Evolutionary conservation across 2,329 filamentous ascomycete genomes (phyloP).

Genomic region (Diaporthe sp.): DNA sequence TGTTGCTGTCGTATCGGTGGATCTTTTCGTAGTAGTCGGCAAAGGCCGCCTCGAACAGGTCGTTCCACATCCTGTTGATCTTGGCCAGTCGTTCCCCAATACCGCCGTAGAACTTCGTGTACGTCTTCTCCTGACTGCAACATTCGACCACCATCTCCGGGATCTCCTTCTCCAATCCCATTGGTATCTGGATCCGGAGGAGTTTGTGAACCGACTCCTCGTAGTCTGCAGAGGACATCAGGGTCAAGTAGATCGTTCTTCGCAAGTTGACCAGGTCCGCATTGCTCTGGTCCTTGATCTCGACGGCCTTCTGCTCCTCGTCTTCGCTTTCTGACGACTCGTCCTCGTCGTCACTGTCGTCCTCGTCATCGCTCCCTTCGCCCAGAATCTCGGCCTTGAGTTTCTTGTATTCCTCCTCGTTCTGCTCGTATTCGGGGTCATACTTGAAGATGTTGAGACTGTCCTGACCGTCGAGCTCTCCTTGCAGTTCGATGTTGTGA

Average conservation of each 20-base stretch:
- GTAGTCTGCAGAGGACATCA: conserved; percentile 96
- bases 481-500: conserved; percentile 85
- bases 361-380: conserved; percentile 89
- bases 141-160: conserved; percentile 98
- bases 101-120: conserved; percentile 96
- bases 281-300: conserved; percentile 98
- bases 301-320: conserved; percentile 84
- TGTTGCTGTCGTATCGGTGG: conserved; percentile 96
- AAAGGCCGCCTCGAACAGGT: conserved; percentile 92
- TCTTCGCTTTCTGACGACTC: conserved; percentile 80
- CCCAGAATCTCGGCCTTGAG: conserved; percentile 95
- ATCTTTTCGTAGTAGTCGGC: conserved; percentile 97
- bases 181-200: conserved; percentile 91
- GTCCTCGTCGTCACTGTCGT: conserved; percentile 77
- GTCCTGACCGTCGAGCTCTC: conserved; percentile 87
- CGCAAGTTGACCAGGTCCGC: conserved; percentile 94
- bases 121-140: conserved; percentile 96
- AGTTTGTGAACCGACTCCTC: conserved; percentile 98
- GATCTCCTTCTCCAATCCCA: conserved; percentile 88
- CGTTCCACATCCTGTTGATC: conserved; percentile 94
- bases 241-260: conserved; percentile 95
- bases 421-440: conserved; percentile 89
- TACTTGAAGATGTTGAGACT: conserved; percentile 96
- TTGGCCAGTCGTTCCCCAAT: conserved; percentile 97
- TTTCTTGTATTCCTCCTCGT: conserved; percentile 91